Conservation (phyloP, 148 eudicot species). For the Linanthus parryae region DNA sequence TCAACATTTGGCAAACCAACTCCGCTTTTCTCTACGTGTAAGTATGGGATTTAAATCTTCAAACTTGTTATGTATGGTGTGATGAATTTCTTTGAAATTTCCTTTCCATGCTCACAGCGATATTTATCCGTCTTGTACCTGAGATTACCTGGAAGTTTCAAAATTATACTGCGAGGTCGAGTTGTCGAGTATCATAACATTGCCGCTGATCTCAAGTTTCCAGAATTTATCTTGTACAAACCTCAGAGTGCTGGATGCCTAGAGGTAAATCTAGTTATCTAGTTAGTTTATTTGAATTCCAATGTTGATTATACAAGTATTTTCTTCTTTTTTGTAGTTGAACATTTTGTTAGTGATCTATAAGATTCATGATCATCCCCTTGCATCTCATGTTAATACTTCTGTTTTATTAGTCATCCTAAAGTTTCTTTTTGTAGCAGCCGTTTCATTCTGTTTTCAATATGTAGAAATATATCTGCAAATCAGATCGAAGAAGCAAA, state of each 20-base stretch:
- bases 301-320: too few relatives aligned
- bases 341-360: too few relatives aligned
- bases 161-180: slow-evolving; percentile 65
- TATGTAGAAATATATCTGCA: too few relatives aligned
- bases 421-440: too few relatives aligned
- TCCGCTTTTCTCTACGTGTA: slow-evolving; percentile 81
- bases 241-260: slow-evolving; percentile 63
- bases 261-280: too few relatives aligned
- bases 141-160: slow-evolving; percentile 62
- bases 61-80: background rate
- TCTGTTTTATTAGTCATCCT: too few relatives aligned
- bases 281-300: too few relatives aligned
- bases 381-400: too few relatives aligned
- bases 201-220: slow-evolving; percentile 72
- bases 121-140: slow-evolving; percentile 84
- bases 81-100: background rate
- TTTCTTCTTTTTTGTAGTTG: too few relatives aligned
- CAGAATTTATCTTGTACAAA: slow-evolving; percentile 71
- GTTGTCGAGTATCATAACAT: slow-evolving; percentile 67
- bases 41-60: slow-evolving; percentile 24
- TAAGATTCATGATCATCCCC: too few relatives aligned
- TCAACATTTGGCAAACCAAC: slow-evolving; percentile 68
- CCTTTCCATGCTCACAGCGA: slow-evolving; percentile 35
- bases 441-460: too few relatives aligned
- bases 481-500: too few relatives aligned